Conservation (phyloP, 352 stramenopile genomes). For the Nannochloropsis limnetica region DNA sequence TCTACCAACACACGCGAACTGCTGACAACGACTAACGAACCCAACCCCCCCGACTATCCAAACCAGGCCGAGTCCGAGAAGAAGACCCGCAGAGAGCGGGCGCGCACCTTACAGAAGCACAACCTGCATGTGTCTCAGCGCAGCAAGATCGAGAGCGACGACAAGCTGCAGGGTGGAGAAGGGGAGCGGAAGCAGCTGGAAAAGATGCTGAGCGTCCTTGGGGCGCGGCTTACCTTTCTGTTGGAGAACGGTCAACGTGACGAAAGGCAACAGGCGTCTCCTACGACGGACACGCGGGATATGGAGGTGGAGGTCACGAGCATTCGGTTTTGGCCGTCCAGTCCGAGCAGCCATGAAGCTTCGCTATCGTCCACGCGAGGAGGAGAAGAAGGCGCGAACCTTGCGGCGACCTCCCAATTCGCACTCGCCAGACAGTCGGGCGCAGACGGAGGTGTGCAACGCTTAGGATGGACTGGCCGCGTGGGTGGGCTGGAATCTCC, state of each 20-base stretch:
- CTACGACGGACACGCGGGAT: not conserved
- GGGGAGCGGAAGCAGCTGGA: not conserved
- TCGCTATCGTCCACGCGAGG: not conserved
- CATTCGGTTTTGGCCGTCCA: not conserved
- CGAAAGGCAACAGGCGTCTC: not conserved
- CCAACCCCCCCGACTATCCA: not conserved
- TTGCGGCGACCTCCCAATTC: not conserved
- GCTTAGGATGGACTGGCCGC: not conserved
- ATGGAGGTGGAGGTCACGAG: not conserved
- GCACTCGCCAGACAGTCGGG: not conserved
- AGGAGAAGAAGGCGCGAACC: not conserved
- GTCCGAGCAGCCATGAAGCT: not conserved
- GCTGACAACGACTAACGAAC: not conserved
- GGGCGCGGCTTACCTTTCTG: not conserved
- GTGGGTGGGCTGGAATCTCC: conserved; percentile 22
- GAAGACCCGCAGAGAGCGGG: not conserved
- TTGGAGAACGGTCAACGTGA: not conserved
- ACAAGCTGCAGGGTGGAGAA: not conserved
- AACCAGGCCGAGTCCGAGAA: not conserved
- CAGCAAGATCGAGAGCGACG: not conserved
- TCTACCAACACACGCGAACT: not conserved
- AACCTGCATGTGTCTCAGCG: not conserved
- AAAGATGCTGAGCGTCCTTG: not conserved
- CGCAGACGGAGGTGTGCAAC: not conserved
- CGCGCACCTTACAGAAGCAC: not conserved